A percentile compares a stretch with the other conserved stretches of the same genome.
Conservation (phyloP, 345 rosid genomes). For the Rhizophora apiculata region DNA sequence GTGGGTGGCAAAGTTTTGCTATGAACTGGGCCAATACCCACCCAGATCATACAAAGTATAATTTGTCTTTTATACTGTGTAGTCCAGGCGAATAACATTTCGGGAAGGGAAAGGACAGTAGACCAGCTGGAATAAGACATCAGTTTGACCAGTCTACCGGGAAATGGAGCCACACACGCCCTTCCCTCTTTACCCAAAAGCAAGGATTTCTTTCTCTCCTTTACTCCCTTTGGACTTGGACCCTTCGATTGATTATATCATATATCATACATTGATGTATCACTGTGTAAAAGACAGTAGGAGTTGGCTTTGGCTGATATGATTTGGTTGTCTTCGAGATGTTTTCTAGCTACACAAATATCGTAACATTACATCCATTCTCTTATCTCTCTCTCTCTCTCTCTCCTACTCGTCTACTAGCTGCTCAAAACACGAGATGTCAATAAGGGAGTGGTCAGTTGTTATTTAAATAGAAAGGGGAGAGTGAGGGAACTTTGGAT, state of each 20-base stretch:
- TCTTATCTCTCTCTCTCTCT: not conserved
- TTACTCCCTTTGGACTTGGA: too few species aligned
- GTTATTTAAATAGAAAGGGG: not conserved
- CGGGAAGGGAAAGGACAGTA: conserved; percentile 11
- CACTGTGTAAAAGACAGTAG: too few species aligned
- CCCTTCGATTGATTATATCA: too few species aligned
- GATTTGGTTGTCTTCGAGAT: conserved; percentile 43
- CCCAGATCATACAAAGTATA: not conserved
- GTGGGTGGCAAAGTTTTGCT: too few species aligned
- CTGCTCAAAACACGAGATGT: conserved; percentile 41
- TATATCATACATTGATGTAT: too few species aligned
- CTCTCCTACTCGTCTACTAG: conserved; percentile 20
- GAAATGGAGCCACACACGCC: conserved; percentile 25
- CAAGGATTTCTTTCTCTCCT: not conserved
- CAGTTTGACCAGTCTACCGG: conserved; percentile 33
- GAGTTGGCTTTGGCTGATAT: too few species aligned
- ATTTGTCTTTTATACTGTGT: not conserved
- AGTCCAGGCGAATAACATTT: conserved; percentile 19
- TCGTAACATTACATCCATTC: too few species aligned
- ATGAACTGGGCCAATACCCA: too few species aligned
- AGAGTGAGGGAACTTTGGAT: conserved; percentile 28
- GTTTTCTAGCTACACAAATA: too few species aligned
- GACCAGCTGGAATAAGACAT: conserved; percentile 8
- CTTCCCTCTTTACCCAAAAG: not conserved
- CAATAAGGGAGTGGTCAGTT: conserved; percentile 26